A percentile compares a stretch with the other conserved stretches of the same genome.
Evolutionary conservation across 2,329 filamentous ascomycete species (phyloP).

Genomic region (Phaeosphaeriaceae sp.): DNA sequence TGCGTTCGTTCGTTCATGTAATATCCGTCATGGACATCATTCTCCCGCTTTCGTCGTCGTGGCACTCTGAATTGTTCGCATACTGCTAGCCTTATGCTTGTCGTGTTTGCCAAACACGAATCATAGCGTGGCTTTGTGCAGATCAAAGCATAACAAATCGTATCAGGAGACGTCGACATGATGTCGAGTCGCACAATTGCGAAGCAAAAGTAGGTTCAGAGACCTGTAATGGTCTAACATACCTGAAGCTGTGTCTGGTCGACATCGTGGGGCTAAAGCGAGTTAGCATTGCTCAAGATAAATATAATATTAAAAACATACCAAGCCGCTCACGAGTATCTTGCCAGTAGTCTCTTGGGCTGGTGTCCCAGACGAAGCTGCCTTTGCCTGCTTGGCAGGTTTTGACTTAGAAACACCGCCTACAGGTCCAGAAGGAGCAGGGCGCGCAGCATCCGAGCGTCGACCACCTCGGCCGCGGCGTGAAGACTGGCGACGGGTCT

Average conservation of each 20-base stretch:
- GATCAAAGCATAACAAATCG: conserved; percentile 36
- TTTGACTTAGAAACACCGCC: conserved; percentile 86
- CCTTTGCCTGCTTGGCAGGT: conserved; percentile 63
- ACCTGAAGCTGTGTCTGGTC: conserved; percentile 99
- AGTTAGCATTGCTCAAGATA: conserved; percentile 54
- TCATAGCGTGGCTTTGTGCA: conserved; percentile 36
- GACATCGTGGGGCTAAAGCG: conserved; percentile 85
- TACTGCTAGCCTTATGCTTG: conserved; percentile 40
- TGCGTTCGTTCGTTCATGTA: conserved; percentile 15
- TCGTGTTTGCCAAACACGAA: conserved; percentile 41
- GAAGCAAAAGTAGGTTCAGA: conserved; percentile 48
- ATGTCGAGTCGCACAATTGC: conserved; percentile 37
- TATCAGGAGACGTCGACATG: conserved; percentile 21
- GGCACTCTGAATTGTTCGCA: conserved; percentile 37
- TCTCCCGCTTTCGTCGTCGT: conserved; percentile 34
- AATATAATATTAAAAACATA: conserved; percentile 60
- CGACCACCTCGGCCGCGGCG: conserved; percentile 57
- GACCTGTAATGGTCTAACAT: conserved; percentile 78
- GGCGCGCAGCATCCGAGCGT: conserved; percentile 55
- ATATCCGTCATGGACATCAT: conserved; percentile 21
- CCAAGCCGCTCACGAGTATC: conserved; percentile 98
- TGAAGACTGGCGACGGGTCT: conserved; percentile 67
- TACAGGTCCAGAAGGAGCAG: conserved; percentile 70
- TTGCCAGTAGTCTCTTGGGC: conserved; percentile 74
- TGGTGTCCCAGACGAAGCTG: conserved; percentile 68